phyloP scores from a whole-genome alignment of 2,329 filamentous ascomycete genomes.

The Ophiognomonia clavigignenti-juglandacearum region DNA sequence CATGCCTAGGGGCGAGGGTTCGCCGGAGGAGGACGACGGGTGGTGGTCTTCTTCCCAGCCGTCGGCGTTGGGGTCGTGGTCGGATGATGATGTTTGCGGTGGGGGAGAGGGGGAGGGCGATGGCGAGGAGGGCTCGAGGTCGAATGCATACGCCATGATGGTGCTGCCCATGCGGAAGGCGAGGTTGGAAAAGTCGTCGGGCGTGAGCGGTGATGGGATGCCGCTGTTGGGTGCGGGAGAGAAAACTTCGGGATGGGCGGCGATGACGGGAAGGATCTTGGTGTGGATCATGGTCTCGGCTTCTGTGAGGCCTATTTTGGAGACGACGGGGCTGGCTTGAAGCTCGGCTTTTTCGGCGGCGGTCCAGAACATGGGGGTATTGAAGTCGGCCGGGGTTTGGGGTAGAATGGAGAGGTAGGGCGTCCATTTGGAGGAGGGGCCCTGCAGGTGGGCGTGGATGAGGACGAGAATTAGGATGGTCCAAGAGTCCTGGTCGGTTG shows the following conservation, averaged over 20 bases:
- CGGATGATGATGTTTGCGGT: slow-evolving; percentile 50
- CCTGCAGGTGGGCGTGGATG: slow-evolving; percentile 68
- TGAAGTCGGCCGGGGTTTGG: slow-evolving; percentile 54
- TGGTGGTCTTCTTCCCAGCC: slow-evolving; percentile 51
- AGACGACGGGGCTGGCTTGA: slow-evolving; percentile 69
- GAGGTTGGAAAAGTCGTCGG: slow-evolving; percentile 42
- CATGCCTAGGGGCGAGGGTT: slow-evolving; percentile 73
- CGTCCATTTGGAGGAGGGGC: slow-evolving; percentile 62
- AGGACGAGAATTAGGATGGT: slow-evolving; percentile 67
- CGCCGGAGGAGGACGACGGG: slow-evolving; percentile 61
- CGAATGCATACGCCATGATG: slow-evolving; percentile 92
- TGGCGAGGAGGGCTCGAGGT: slow-evolving; percentile 41
- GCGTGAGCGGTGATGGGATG: slow-evolving; percentile 26
- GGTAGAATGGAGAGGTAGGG: slow-evolving; percentile 69
- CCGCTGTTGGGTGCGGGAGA: slow-evolving; percentile 30
- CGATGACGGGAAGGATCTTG: slow-evolving; percentile 47
- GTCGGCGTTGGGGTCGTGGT: slow-evolving; percentile 43
- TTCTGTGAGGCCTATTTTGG: slow-evolving; percentile 69
- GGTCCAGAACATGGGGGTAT: slow-evolving; percentile 90
- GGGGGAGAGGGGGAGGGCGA: too few species aligned
- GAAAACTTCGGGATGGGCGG: slow-evolving; percentile 41
- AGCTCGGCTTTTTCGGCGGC: slow-evolving; percentile 64
- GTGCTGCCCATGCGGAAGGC: slow-evolving; percentile 81
- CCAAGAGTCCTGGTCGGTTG: slow-evolving; percentile 44
- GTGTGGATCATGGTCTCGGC: slow-evolving; percentile 65